A percentile compares a stretch with the other conserved stretches of the same genome.
Evolutionary conservation across 306 rosid genomes (phyloP).

Genomic region (Astragalus glycyphyllos): DNA sequence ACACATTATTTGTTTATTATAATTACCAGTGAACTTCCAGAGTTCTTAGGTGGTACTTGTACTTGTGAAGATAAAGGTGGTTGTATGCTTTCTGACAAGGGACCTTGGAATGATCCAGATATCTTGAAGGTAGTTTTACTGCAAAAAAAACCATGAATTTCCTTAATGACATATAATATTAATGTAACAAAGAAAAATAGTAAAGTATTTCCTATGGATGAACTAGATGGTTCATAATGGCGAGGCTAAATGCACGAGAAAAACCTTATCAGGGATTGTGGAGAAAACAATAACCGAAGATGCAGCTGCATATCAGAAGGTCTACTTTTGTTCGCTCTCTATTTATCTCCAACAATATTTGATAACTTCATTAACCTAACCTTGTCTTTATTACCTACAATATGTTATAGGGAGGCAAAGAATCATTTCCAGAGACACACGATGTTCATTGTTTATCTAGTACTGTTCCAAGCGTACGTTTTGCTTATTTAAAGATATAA

Average conservation of each 20-base stretch:
- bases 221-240: conserved; percentile 87
- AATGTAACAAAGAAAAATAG: conserved; percentile 35
- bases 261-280: conserved; percentile 47
- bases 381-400: neutral
- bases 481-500: neutral
- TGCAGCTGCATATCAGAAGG: conserved; percentile 50
- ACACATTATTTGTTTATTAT: conserved; percentile 4
- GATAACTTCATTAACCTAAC: neutral
- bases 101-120: conserved; percentile 97
- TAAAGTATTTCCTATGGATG: conserved; percentile 34
- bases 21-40: conserved; percentile 85
- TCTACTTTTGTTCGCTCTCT: conserved; percentile 6
- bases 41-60: conserved; percentile 92
- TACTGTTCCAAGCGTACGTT: too few species aligned
- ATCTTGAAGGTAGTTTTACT: conserved; percentile 65
- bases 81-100: conserved; percentile 96
- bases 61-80: conserved; percentile 94
- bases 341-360: conserved; percentile 1
- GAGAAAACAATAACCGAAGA: conserved; percentile 75
- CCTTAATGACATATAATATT: conserved; percentile 3
- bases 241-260: conserved; percentile 60
- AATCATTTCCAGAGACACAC: conserved; percentile 38
- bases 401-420: conserved; percentile 52
- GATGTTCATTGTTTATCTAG: conserved; percentile 48
- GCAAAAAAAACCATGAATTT: neutral